A percentile compares a stretch with the other conserved stretches of the same genome.
These are phyloP conservation scores for Lachancea waltii DNA, from an alignment of 805 yeast genomes.

Conservation along the genomic window DNA sequence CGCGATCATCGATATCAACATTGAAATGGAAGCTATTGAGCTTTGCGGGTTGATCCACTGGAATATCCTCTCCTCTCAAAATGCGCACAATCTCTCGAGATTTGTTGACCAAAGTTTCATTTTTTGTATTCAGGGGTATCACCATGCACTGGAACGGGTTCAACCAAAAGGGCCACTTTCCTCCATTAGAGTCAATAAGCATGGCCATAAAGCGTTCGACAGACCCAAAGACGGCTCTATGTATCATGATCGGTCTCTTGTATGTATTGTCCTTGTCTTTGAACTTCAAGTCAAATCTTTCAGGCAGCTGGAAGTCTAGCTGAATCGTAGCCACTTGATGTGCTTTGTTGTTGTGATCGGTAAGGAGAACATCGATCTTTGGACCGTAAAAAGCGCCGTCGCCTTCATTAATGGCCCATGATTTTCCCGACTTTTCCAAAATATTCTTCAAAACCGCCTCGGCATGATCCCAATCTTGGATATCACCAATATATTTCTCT, in stretches of 20 bases:
- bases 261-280: conserved; percentile 45
- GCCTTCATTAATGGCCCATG: conserved; percentile 76
- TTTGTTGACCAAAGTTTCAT: conserved; percentile 36
- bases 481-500: conserved; percentile 67
- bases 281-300: conserved; percentile 69
- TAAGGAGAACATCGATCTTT: conserved; percentile 79
- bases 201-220: conserved; percentile 89
- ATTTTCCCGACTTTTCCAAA: conserved; percentile 45
- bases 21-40: conserved; percentile 55
- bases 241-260: conserved; percentile 86
- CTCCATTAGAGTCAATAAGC: conserved; percentile 80
- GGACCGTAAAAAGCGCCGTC: conserved; percentile 98
- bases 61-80: conserved; percentile 43
- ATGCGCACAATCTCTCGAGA: conserved; percentile 43
- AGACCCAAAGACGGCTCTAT: conserved; percentile 93
- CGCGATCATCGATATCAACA: conserved; percentile 69
- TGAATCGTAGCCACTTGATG: conserved; percentile 97
- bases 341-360: conserved; percentile 70
- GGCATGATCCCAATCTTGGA: conserved; percentile 76
- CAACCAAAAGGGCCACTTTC: conserved; percentile 97
- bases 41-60: conserved; percentile 39
- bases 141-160: conserved; percentile 86
- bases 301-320: conserved; percentile 90
- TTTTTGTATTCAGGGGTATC: conserved; percentile 68
- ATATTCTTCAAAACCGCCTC: conserved; percentile 60